Conservation (phyloP, 2,329 filamentous ascomycete genomes). For the Cladosporium sp. region DNA sequence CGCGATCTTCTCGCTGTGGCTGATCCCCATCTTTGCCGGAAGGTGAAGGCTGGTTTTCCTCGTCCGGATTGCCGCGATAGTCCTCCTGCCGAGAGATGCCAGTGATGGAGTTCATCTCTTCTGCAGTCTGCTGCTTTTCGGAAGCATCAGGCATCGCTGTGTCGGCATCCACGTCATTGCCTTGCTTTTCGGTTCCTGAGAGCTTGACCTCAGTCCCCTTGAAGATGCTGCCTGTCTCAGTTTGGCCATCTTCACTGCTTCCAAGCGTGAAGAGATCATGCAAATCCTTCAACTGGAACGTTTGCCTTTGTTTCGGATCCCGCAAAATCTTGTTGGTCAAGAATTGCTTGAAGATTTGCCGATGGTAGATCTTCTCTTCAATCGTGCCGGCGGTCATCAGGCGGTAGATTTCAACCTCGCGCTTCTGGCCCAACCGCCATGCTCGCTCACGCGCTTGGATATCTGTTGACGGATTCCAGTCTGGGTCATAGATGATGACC, state of each 20-base stretch:
- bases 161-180: slow-evolving; percentile 22
- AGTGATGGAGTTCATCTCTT: slow-evolving; percentile 15
- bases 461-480: slow-evolving; percentile 98
- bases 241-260: slow-evolving; percentile 58
- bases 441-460: slow-evolving; percentile 91
- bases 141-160: slow-evolving; percentile 26
- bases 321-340: slow-evolving; percentile 92
- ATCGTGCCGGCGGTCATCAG: slow-evolving; percentile 98
- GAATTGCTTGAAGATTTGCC: slow-evolving; percentile 98
- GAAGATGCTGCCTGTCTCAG: slow-evolving; percentile 82
- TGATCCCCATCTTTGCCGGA: slow-evolving; percentile 19
- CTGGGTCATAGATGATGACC: slow-evolving; percentile 96
- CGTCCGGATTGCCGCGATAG: slow-evolving; percentile 30
- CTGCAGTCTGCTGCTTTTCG: slow-evolving; percentile 14
- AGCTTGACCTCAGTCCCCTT: slow-evolving; percentile 75
- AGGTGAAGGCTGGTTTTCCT: slow-evolving; percentile 13
- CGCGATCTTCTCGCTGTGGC: slow-evolving; percentile 56
- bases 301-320: slow-evolving; percentile 87
- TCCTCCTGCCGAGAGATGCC: slow-evolving; percentile 38
- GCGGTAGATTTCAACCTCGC: slow-evolving; percentile 90
- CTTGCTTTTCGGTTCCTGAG: slow-evolving; percentile 17
- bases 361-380: slow-evolving; percentile 98
- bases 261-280: slow-evolving; percentile 86
- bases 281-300: slow-evolving; percentile 81
- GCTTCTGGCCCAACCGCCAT: slow-evolving; percentile 91